These are phyloP conservation scores for Aspergillus oerlinghausenensis DNA, from an alignment of 2,329 filamentous ascomycete species.

Conservation along the genomic window DNA sequence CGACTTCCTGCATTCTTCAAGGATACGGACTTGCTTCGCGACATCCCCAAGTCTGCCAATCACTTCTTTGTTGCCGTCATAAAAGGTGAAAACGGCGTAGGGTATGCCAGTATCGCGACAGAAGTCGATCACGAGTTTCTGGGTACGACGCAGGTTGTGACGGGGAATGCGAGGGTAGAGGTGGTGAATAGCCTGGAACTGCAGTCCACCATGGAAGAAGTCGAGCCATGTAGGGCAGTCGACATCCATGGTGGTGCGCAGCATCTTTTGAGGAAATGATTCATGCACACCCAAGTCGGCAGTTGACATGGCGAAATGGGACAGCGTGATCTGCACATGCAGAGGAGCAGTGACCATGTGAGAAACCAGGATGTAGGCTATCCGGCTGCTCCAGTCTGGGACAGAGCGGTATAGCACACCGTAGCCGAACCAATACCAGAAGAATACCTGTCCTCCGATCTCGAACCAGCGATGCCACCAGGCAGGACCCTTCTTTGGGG, in stretches of 20 bases:
- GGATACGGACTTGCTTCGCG: conserved; percentile 70
- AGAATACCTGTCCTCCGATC: conserved; percentile 68
- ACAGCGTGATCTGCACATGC: conserved; percentile 86
- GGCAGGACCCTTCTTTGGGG: conserved; percentile 69
- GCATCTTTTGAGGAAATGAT: conserved; percentile 85
- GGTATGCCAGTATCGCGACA: conserved; percentile 77
- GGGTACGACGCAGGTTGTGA: conserved; percentile 73
- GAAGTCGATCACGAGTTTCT: conserved; percentile 73
- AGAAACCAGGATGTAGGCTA: conserved; percentile 72
- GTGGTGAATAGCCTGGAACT: conserved; percentile 87
- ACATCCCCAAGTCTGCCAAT: conserved; percentile 73
- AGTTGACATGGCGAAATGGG: conserved; percentile 91
- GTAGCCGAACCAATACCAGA: conserved; percentile 86
- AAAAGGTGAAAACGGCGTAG: conserved; percentile 81
- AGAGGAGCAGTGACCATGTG: conserved; percentile 77
- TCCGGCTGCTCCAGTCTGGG: conserved; percentile 63
- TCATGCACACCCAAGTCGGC: conserved; percentile 77
- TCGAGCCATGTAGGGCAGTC: conserved; percentile 85
- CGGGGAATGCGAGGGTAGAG: conserved; percentile 77
- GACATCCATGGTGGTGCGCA: conserved; percentile 90
- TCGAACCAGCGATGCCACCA: conserved; percentile 85
- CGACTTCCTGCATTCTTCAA: conserved; percentile 66
- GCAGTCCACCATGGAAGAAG: conserved; percentile 81
- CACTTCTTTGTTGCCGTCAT: conserved; percentile 76
- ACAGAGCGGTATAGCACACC: conserved; percentile 69